A percentile compares a stretch with the other conserved stretches of the same genome.
These are phyloP conservation scores for Thecaphora thlaspeos DNA, from an alignment of 1,284 basidiomycete species.

Conservation along the genomic window DNA sequence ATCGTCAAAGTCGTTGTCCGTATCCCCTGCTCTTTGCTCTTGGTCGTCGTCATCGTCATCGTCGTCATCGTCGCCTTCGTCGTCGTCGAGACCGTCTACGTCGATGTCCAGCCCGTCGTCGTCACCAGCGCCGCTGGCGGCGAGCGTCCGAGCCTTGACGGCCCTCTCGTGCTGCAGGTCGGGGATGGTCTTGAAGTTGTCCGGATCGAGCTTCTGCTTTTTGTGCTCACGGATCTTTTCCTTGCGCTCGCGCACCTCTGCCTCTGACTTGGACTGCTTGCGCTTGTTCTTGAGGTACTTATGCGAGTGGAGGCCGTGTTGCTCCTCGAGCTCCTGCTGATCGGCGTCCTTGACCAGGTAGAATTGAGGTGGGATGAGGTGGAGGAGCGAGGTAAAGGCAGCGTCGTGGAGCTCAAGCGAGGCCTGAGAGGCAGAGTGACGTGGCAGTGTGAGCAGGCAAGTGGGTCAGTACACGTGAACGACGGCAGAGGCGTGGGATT, in stretches of 20 bases:
- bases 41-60: conserved; percentile 28
- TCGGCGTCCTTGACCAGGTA: conserved; percentile 39
- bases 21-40: conserved; percentile 28
- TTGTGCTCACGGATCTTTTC: conserved; percentile 37
- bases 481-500: no score
- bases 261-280: conserved; percentile 50
- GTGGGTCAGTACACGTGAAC: no score
- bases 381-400: conserved; percentile 44
- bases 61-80: conserved; percentile 8
- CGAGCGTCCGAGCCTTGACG: conserved; percentile 18
- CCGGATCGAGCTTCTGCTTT: conserved; percentile 50
- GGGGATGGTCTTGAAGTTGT: conserved; percentile 42
- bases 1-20: conserved; percentile 35
- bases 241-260: conserved; percentile 47
- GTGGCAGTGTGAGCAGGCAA: no score
- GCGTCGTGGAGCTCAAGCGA: conserved; percentile 40
- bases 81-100: conserved; percentile 27
- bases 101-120: conserved; percentile 20
- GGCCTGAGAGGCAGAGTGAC: conserved; percentile 1
- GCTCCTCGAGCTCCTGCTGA: conserved; percentile 29
- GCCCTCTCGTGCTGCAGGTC: conserved; percentile 45
- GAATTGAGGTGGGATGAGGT: conserved; percentile 51
- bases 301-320: conserved; percentile 16
- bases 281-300: conserved; percentile 56
- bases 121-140: conserved; percentile 28